phyloP scores from a whole-genome alignment of 306 rosid species.

The Comarum palustre region DNA sequence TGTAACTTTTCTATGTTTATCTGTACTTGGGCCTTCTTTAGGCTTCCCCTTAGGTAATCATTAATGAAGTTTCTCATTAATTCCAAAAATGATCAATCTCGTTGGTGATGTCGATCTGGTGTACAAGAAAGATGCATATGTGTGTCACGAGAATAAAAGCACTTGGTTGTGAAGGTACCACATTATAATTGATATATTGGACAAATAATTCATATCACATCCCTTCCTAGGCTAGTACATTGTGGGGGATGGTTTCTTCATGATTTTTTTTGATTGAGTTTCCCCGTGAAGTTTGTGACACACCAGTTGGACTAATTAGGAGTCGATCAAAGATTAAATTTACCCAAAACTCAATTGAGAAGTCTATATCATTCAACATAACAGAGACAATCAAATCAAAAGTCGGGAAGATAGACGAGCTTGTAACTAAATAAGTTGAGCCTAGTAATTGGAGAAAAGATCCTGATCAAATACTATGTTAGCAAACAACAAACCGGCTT shows the following conservation, averaged over 20 bases:
- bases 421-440: neutral
- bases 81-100: too few species aligned
- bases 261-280: neutral
- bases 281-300: neutral
- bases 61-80: too few species aligned
- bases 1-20: too few species aligned
- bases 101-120: neutral
- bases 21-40: too few species aligned
- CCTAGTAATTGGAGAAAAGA: neutral
- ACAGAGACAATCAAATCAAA: too few species aligned
- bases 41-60: too few species aligned
- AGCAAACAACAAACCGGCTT: neutral
- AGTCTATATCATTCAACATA: neutral
- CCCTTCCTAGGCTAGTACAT: neutral
- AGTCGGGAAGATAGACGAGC: neutral
- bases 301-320: neutral
- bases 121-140: neutral
- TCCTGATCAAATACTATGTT: neutral
- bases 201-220: neutral
- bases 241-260: neutral
- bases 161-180: conserved; percentile 1
- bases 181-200: conserved; percentile 16
- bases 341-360: neutral
- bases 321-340: neutral
- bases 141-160: conserved; percentile 23